Evolutionary conservation across 2,329 filamentous ascomycete species (phyloP), one percentile per base, ranked within the genome.

Genomic region (Penicillium nordicum): DNA sequence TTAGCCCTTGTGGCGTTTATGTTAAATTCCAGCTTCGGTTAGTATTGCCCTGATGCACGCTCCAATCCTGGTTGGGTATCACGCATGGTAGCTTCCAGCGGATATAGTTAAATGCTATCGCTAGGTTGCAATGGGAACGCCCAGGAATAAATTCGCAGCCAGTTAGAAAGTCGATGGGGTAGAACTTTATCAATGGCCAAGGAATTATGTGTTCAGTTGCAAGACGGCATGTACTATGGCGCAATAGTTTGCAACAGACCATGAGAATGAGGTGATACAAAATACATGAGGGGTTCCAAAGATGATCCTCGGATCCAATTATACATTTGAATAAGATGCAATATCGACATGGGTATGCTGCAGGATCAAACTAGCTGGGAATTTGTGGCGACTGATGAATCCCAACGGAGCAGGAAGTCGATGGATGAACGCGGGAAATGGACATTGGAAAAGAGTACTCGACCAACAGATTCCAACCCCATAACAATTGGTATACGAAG

Each of bases 201-300:
- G 51, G 9, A 23, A 30, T 54, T 54, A 37, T 42, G 45, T 27
- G 14, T 40, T 41, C 16, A 18, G 5, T 29, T 34, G 21, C 38
- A 18, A 44, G 23, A 11, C 14, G 14, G 30, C 12, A 37, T 43
- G 12, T 4, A 12, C n/a, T 32, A 55, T 55, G 53, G 53, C 48
- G 53, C 53, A 55, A 55, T 55, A 27, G 4, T 55, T 51, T 51
- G 53, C 47, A 37, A 55, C 47, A 16, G 40, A 21, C 2, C 34
- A 25, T 11, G 25, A 34, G 21, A 12, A 55, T 55, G 53, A 53
- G 45, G 54, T 48, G 50, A 53, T 53, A 9, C 5, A 30, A 29
- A 27, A 12, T 10, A 11, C 14, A 50, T 42, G 36, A 34, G 49
- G 54, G 42, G 45, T 9, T 45, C 10, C 4, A 4, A 5, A 34